A percentile compares a stretch with the other conserved stretches of the same genome.
phyloP scores from a whole-genome alignment of 768 basidiomycete genomes.

The Termitomyces sp. region DNA sequence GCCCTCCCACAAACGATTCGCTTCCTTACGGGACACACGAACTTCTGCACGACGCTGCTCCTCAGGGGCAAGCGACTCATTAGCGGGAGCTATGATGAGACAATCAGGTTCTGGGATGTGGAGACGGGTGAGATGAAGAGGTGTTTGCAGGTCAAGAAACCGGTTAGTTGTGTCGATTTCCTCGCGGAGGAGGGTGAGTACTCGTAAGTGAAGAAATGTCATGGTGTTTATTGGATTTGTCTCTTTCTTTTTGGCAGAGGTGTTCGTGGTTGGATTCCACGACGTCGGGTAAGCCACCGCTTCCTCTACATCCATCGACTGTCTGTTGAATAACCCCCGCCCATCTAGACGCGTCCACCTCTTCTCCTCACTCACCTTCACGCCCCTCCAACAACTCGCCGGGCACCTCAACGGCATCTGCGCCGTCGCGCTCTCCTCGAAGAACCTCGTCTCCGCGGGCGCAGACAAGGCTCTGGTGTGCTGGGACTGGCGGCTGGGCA shows the following conservation, averaged over 20 bases:
- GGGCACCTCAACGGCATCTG: slow-evolving; percentile 88
- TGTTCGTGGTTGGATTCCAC: slow-evolving; percentile 89
- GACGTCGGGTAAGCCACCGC: slow-evolving; percentile 67
- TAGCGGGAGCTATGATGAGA: slow-evolving; percentile 89
- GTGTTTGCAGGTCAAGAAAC: slow-evolving; percentile 80
- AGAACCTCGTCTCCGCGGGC: slow-evolving; percentile 85
- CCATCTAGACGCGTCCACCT: slow-evolving; percentile 74
- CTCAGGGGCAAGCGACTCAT: slow-evolving; percentile 77
- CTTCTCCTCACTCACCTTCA: slow-evolving; percentile 81
- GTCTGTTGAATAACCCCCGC: background rate
- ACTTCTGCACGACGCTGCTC: slow-evolving; percentile 80
- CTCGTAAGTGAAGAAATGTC: background rate
- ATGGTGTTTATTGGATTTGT: background rate
- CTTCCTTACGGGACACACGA: slow-evolving; percentile 80
- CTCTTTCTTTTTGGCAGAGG: slow-evolving; percentile 40
- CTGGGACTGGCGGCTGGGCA: slow-evolving; percentile 88
- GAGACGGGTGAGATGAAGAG: slow-evolving; percentile 57
- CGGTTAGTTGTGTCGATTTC: slow-evolving; percentile 88
- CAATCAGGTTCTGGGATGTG: slow-evolving; percentile 90
- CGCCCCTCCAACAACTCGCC: slow-evolving; percentile 75
- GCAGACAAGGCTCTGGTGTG: slow-evolving; percentile 70
- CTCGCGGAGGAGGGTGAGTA: slow-evolving; percentile 67
- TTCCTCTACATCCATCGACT: background rate
- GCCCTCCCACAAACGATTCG: slow-evolving; percentile 71
- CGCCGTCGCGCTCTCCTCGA: slow-evolving; percentile 80